Conservation (phyloP, 2,329 filamentous ascomycete genomes). For the Venturiaceae sp. region DNA sequence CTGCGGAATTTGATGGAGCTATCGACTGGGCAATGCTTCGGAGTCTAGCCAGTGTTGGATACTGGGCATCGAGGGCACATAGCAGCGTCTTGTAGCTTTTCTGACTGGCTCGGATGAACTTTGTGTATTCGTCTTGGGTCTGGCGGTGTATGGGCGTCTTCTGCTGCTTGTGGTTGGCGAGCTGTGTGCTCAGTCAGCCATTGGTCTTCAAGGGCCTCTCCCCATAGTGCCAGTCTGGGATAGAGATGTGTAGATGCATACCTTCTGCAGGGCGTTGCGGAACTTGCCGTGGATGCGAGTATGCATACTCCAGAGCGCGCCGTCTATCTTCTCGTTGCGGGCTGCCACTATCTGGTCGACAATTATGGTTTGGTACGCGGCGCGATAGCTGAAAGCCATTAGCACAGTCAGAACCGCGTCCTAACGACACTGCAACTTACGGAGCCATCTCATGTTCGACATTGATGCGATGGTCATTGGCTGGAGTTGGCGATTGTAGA, state of each 20-base stretch:
- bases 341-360: slow-evolving; percentile 63
- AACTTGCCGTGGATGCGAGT: slow-evolving; percentile 69
- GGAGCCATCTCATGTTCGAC: background rate
- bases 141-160: slow-evolving; percentile 36
- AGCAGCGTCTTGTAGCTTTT: slow-evolving; percentile 25
- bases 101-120: slow-evolving; percentile 58
- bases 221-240: background rate
- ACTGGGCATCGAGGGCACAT: slow-evolving; percentile 59
- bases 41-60: slow-evolving; percentile 47
- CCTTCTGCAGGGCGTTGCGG: slow-evolving; percentile 54
- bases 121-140: slow-evolving; percentile 73
- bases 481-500: background rate
- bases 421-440: background rate
- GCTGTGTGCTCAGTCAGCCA: background rate
- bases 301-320: slow-evolving; percentile 70
- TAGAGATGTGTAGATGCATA: slow-evolving; percentile 16
- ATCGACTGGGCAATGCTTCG: slow-evolving; percentile 39
- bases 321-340: slow-evolving; percentile 54
- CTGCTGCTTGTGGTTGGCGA: background rate
- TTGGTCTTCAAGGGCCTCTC: background rate
- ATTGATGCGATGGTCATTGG: background rate
- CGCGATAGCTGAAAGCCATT: slow-evolving; percentile 49
- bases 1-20: background rate
- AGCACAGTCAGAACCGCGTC: background rate
- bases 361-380: slow-evolving; percentile 61